A percentile compares a stretch with the other conserved stretches of the same genome.
These are phyloP conservation scores for Arthrobotrys sphaeroides DNA, from an alignment of 2,329 filamentous ascomycete species.

Conservation along the genomic window DNA sequence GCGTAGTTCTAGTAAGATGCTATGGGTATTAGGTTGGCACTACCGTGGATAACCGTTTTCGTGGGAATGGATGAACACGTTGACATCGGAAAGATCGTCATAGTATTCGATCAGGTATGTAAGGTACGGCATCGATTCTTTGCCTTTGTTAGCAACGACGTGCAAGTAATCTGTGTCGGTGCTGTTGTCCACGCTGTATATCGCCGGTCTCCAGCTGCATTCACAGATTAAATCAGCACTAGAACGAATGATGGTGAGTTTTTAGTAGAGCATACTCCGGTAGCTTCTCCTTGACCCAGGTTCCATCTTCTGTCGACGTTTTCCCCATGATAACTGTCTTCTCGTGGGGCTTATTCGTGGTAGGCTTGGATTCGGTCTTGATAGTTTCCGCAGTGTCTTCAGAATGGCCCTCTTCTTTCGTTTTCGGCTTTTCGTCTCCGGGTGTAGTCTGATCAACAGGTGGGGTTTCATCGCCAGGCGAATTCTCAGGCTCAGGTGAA, in stretches of 20 bases:
- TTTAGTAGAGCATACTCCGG: neutral
- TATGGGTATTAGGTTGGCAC: neutral
- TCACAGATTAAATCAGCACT: neutral
- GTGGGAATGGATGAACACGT: slow-evolving; percentile 71
- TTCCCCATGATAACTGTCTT: slow-evolving; percentile 48
- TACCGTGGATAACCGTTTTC: slow-evolving; percentile 57
- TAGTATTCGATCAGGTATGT: slow-evolving; percentile 73
- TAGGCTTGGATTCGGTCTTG: neutral
- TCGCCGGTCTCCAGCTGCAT: slow-evolving; percentile 59
- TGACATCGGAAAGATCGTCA: slow-evolving; percentile 68
- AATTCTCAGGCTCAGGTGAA: neutral
- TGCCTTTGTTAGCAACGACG: slow-evolving; percentile 69
- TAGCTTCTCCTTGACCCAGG: slow-evolving; percentile 32
- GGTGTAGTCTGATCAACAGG: too few species aligned
- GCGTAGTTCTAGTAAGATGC: neutral
- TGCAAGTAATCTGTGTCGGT: slow-evolving; percentile 60
- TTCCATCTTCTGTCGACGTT: slow-evolving; percentile 15
- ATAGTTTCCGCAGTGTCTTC: neutral
- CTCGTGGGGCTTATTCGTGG: neutral
- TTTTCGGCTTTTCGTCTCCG: neutral
- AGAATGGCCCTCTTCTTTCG: too few species aligned
- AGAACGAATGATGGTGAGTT: too few species aligned
- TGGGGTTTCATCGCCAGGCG: neutral
- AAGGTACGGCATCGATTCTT: slow-evolving; percentile 72
- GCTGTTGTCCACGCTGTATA: slow-evolving; percentile 68